phyloP scores from a whole-genome alignment of 1,284 basidiomycete genomes.

The Ganoderma meredithae region DNA sequence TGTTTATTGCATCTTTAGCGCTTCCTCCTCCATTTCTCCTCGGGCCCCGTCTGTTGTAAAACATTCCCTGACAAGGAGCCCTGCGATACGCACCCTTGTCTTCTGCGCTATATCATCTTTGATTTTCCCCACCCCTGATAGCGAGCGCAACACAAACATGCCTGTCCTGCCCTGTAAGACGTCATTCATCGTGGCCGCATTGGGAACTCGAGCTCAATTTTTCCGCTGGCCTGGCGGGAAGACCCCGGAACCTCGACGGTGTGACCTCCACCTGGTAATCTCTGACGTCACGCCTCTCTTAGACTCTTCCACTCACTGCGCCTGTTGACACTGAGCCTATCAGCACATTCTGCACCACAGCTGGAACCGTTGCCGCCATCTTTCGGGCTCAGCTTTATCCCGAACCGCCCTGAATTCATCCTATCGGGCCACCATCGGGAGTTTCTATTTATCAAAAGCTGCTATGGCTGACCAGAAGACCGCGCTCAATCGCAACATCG shows the following conservation, averaged over 20 bases:
- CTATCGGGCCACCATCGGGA: not conserved
- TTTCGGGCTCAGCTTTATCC: not conserved
- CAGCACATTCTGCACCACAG: not conserved
- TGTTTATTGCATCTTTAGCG: not conserved
- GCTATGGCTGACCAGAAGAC: not conserved
- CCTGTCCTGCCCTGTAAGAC: not conserved
- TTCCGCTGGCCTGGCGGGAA: not conserved
- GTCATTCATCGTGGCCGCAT: not conserved
- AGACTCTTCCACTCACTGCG: not conserved
- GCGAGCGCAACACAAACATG: not conserved
- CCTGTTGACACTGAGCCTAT: not conserved
- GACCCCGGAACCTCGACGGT: conserved; percentile 11
- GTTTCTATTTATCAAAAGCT: not conserved
- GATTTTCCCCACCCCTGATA: not conserved
- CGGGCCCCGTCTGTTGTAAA: conserved; percentile 1
- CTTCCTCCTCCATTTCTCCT: not conserved
- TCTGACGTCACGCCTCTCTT: conserved; percentile 11
- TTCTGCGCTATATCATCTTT: not conserved
- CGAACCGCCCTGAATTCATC: not conserved
- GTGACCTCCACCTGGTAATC: not conserved
- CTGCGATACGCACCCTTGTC: not conserved
- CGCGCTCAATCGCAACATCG: not conserved
- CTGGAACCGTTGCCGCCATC: not conserved
- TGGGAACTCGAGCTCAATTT: not conserved
- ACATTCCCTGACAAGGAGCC: not conserved